A percentile compares a stretch with the other conserved stretches of the same genome.
phyloP scores from a whole-genome alignment of 345 rosid genomes.

The Lepidium aucheri region DNA sequence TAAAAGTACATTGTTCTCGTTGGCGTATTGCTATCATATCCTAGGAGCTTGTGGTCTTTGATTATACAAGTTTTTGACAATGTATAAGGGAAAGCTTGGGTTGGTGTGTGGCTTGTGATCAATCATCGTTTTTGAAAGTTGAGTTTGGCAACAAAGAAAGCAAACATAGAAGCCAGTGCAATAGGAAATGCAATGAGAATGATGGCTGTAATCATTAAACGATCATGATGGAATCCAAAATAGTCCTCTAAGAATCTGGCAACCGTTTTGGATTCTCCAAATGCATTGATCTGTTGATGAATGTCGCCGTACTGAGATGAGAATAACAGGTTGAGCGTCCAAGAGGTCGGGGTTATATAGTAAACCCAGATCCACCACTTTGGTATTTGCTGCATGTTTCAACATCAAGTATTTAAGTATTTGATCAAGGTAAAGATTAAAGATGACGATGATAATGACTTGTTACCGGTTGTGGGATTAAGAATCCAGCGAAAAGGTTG shows the following conservation, averaged over 20 bases:
- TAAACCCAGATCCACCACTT: conserved; percentile 82
- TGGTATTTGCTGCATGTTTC: conserved; percentile 55
- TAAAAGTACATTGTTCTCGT: not conserved
- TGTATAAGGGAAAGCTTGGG: not conserved
- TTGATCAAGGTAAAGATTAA: not conserved
- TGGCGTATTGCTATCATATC: not conserved
- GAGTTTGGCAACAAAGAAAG: conserved; percentile 40
- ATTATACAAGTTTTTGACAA: not conserved
- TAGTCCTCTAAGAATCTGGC: conserved; percentile 43
- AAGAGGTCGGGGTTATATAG: conserved; percentile 57
- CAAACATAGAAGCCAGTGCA: conserved; percentile 45
- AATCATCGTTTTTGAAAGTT: conserved; percentile 58
- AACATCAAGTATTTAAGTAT: not conserved
- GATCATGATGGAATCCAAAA: conserved; percentile 45
- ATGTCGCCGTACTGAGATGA: conserved; percentile 75
- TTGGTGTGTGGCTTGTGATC: not conserved
- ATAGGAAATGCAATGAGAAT: conserved; percentile 45
- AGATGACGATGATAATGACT: not conserved
- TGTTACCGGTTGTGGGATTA: conserved; percentile 57
- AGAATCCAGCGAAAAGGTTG: conserved; percentile 60
- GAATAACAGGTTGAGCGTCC: conserved; percentile 54
- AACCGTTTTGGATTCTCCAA: conserved; percentile 39
- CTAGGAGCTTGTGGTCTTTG: conserved; percentile 1
- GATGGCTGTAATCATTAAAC: conserved; percentile 27
- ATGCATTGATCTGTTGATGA: conserved; percentile 33